Evolutionary conservation across 2,329 filamentous ascomycete genomes (phyloP).

Genomic region (Fusarium zealandicum): DNA sequence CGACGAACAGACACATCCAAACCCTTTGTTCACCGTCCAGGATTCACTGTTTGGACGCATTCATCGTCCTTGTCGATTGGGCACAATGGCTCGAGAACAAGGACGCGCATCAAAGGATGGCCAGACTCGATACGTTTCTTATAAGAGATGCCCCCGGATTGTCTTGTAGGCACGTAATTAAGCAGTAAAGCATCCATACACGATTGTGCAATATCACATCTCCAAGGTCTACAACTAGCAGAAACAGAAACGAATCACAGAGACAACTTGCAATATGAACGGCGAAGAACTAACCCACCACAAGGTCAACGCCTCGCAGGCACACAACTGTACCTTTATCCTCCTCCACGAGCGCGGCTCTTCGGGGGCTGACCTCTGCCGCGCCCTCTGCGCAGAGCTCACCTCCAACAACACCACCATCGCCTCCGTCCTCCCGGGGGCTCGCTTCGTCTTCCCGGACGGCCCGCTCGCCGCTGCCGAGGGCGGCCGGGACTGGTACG

Average conservation of each 20-base stretch:
- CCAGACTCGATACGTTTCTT: too few relatives aligned
- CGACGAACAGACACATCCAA: too few relatives aligned
- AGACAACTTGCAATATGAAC: not conserved
- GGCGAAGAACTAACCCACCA: not conserved
- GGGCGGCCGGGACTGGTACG: constrained; percentile 1
- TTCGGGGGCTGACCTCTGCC: not conserved
- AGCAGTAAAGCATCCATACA: too few relatives aligned
- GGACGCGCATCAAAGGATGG: too few relatives aligned
- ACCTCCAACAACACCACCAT: not conserved
- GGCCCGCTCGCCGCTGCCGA: not conserved
- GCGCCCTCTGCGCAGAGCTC: not conserved
- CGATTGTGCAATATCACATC: too few relatives aligned
- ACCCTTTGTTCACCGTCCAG: too few relatives aligned
- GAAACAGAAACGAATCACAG: not conserved
- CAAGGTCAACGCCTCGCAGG: not conserved
- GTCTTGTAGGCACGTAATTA: too few relatives aligned
- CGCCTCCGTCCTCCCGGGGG: not conserved
- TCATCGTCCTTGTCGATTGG: too few relatives aligned
- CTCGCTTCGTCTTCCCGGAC: constrained; percentile 9
- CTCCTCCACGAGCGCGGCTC: constrained; percentile 12
- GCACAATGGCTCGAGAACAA: too few relatives aligned
- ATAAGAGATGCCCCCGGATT: too few relatives aligned
- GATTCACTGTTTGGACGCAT: too few relatives aligned
- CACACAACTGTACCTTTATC: constrained; percentile 10
- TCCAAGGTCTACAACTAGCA: too few relatives aligned